A percentile compares a stretch with the other conserved stretches of the same genome.
Evolutionary conservation across 2,329 filamentous ascomycete species (phyloP).

Genomic region (Hyphodiscus sp.): DNA sequence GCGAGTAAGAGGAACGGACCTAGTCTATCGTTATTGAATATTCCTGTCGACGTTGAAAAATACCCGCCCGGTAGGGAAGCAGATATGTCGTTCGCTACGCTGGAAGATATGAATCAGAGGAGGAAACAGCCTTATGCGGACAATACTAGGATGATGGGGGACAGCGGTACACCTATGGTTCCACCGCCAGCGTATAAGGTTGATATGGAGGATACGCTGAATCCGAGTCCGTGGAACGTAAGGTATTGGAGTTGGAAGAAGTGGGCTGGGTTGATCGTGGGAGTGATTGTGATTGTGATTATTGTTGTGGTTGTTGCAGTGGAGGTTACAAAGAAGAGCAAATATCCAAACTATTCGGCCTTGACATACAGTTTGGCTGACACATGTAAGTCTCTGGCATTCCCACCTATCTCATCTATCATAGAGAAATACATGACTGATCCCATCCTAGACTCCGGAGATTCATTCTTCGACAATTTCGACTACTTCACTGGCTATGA

Average conservation of each 20-base stretch:
- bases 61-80: background rate
- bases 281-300: conserved; percentile 37
- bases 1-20: background rate
- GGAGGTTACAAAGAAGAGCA: conserved; percentile 31
- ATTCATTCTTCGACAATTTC: conserved; percentile 39
- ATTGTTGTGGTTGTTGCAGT: conserved; percentile 41
- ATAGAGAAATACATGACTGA: background rate
- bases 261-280: conserved; percentile 39
- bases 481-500: conserved; percentile 38
- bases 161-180: background rate
- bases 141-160: conserved; percentile 3
- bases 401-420: background rate
- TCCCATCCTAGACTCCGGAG: conserved; percentile 28
- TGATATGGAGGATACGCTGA: conserved; percentile 12
- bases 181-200: conserved; percentile 18
- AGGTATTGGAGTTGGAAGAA: conserved; percentile 46
- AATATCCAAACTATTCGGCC: conserved; percentile 37
- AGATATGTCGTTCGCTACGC: conserved; percentile 12
- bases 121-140: conserved; percentile 3
- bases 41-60: background rate
- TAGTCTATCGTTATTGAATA: background rate
- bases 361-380: conserved; percentile 36
- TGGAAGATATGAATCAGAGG: conserved; percentile 7
- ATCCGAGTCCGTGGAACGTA: conserved; percentile 38
- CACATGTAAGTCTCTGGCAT: conserved; percentile 27